These are phyloP conservation scores for Pugionium dolabratum DNA, from an alignment of 345 rosid species.

Conservation along the genomic window DNA sequence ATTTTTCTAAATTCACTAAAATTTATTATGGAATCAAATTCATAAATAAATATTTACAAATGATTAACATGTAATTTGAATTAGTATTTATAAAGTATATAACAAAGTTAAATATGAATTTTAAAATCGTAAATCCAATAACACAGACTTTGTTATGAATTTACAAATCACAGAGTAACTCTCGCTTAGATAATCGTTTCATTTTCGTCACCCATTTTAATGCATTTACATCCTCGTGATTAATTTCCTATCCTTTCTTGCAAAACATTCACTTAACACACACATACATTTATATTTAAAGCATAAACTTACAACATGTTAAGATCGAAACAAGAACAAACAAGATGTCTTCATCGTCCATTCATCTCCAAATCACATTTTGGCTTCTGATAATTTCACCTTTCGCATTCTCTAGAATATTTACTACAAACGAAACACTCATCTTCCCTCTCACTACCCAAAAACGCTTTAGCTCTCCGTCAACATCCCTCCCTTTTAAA, in stretches of 20 bases:
- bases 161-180: no score
- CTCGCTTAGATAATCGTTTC: not conserved
- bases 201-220: constrained; percentile 4
- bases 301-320: not conserved
- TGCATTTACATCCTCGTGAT: constrained; percentile 13
- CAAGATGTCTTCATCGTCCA: constrained; percentile 25
- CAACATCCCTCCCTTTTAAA: constrained; percentile 38
- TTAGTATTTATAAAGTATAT: no score
- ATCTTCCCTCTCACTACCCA: constrained; percentile 52
- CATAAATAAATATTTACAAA: no score
- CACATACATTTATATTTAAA: not conserved
- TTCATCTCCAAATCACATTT: constrained; percentile 26
- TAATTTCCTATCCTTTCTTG: not conserved
- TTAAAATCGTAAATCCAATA: no score
- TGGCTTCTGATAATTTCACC: constrained; percentile 32
- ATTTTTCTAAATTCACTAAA: no score
- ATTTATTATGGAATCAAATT: no score
- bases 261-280: not conserved
- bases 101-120: no score
- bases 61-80: no score
- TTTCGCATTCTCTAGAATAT: constrained; percentile 29
- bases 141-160: no score
- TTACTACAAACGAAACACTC: constrained; percentile 47
- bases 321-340: not conserved
- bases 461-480: constrained; percentile 14